These are phyloP conservation scores for Fusarium zealandicum DNA, from an alignment of 2,329 filamentous ascomycete species.

Conservation along the genomic window DNA sequence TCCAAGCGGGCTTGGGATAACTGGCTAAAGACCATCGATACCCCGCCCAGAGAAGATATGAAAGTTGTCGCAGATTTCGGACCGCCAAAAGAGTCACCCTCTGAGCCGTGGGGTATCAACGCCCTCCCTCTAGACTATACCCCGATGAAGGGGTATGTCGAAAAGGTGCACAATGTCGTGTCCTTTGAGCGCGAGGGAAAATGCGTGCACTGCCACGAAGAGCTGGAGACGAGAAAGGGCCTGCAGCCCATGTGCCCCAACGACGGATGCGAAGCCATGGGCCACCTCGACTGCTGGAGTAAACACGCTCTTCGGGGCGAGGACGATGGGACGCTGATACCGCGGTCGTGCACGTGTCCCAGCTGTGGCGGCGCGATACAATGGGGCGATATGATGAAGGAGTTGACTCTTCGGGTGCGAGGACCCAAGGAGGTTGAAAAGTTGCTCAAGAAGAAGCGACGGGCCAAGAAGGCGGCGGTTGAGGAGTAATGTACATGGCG, in stretches of 20 bases:
- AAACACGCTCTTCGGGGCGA: conserved; percentile 55
- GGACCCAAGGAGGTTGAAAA: conserved; percentile 74
- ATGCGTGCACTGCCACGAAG: conserved; percentile 61
- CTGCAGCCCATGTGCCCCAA: conserved; percentile 66
- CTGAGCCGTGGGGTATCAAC: conserved; percentile 56
- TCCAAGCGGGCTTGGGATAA: conserved; percentile 73
- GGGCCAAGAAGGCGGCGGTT: conserved; percentile 38
- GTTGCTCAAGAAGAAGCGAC: conserved; percentile 64
- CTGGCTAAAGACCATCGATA: conserved; percentile 59
- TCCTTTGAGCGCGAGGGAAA: conserved; percentile 63
- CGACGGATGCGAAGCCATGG: conserved; percentile 60
- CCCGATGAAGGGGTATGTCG: conserved; percentile 60
- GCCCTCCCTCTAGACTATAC: conserved; percentile 63
- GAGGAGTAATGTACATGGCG: conserved; percentile 9
- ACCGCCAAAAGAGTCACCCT: conserved; percentile 28
- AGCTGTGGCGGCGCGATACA: conserved; percentile 66
- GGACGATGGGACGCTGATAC: conserved; percentile 62
- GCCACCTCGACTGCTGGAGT: conserved; percentile 68
- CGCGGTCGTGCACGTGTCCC: conserved; percentile 74
- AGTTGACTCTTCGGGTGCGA: conserved; percentile 76
- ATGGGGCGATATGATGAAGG: conserved; percentile 84
- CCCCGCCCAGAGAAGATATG: conserved; percentile 57
- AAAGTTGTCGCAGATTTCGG: conserved; percentile 65
- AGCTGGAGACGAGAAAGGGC: conserved; percentile 56
- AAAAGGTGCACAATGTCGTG: conserved; percentile 62